These are phyloP conservation scores for Xylaria telfairii DNA, from an alignment of 495 filamentous ascomycete genomes.

Conservation along the genomic window DNA sequence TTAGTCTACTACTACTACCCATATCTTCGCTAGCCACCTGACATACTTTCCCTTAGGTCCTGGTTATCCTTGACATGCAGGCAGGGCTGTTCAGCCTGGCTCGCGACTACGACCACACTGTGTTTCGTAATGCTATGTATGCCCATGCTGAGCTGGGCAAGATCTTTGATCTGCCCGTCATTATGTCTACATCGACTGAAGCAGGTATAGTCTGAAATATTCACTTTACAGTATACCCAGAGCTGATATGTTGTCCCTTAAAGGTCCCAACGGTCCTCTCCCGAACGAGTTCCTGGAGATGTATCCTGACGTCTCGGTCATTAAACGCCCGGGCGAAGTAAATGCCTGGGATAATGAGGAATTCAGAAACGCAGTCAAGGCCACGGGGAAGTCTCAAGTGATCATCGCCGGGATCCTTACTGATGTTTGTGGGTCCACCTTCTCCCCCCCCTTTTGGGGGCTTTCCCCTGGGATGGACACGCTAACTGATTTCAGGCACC, in stretches of 20 bases:
- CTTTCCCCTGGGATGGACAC: not conserved
- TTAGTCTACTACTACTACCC: slow-evolving; percentile 36
- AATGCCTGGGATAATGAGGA: slow-evolving; percentile 81
- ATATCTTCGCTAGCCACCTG: slow-evolving; percentile 16
- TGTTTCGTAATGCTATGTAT: slow-evolving; percentile 70
- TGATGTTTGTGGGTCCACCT: slow-evolving; percentile 67
- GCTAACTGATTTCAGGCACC: slow-evolving; percentile 51
- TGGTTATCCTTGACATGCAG: slow-evolving; percentile 76
- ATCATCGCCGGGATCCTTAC: slow-evolving; percentile 78
- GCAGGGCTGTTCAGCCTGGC: slow-evolving; percentile 70
- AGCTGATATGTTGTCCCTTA: slow-evolving; percentile 2
- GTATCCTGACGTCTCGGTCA: slow-evolving; percentile 70
- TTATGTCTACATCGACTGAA: slow-evolving; percentile 74
- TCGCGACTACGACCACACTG: slow-evolving; percentile 66
- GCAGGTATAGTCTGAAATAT: slow-evolving; percentile 35
- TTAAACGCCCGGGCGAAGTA: slow-evolving; percentile 76
- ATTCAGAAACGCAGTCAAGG: slow-evolving; percentile 69
- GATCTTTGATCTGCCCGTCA: slow-evolving; percentile 70
- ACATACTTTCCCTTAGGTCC: slow-evolving; percentile 45
- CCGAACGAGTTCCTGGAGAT: slow-evolving; percentile 72
- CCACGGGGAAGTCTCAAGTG: slow-evolving; percentile 71
- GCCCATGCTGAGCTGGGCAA: slow-evolving; percentile 72
- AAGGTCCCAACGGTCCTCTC: slow-evolving; percentile 71
- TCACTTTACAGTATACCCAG: not conserved
- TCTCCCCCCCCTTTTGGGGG: too few species aligned